A percentile compares a stretch with the other conserved stretches of the same genome.
Conservation (phyloP, 306 rosid species). For the Sechiopsis laciniata region DNA sequence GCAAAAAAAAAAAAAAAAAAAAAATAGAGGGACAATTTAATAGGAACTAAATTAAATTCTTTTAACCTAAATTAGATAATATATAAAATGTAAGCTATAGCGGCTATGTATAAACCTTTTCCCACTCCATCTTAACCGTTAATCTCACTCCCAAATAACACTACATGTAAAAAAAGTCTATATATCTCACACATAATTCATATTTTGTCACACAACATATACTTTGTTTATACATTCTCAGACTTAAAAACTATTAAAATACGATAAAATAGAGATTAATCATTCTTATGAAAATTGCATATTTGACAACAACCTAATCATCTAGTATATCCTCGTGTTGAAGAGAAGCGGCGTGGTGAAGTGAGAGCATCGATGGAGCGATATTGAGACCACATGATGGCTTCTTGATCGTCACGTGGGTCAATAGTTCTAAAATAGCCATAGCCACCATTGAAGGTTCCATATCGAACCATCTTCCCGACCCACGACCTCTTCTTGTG, state of each 20-base stretch:
- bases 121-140: background rate
- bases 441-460: constrained; percentile 29
- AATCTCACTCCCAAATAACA: background rate
- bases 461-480: constrained; percentile 39
- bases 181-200: background rate
- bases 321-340: constrained; percentile 42
- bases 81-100: background rate
- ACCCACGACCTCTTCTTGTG: constrained; percentile 61
- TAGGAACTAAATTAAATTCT: no score
- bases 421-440: constrained; percentile 22
- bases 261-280: background rate
- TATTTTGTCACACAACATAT: background rate
- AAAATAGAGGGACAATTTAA: no score
- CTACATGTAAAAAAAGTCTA: background rate
- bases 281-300: no score
- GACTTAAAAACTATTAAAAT: no score
- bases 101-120: background rate
- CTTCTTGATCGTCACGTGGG: constrained; percentile 35
- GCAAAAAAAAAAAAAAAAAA: no score
- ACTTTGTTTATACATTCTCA: no score
- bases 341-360: constrained; percentile 79
- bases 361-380: constrained; percentile 59
- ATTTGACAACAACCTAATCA: constrained; percentile 8
- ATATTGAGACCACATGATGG: constrained; percentile 42
- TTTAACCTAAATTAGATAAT: background rate